Evolutionary conservation across 352 stramenopile genomes (phyloP).

Genomic region (Phytophthora crassamura): DNA sequence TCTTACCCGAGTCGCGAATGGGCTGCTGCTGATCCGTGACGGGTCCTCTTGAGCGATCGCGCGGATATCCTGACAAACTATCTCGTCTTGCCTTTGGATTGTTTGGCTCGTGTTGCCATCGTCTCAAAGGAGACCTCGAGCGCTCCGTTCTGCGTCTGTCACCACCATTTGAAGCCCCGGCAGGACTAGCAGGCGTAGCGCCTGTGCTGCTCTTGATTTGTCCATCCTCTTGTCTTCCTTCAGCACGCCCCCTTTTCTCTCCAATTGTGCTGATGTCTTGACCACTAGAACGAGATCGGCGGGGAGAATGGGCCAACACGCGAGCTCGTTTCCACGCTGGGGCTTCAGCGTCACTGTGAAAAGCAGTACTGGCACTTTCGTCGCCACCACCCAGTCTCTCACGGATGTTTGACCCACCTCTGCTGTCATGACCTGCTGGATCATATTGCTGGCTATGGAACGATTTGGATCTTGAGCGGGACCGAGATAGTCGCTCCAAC

Average conservation of each 20-base stretch:
- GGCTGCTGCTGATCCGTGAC: constrained; percentile 11
- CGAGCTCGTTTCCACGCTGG: constrained; percentile 15
- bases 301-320: background rate
- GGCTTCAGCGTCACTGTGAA: constrained; percentile 2
- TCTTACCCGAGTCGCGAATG: background rate
- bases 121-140: constrained; percentile 7
- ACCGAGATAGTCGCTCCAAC: constrained; percentile 24
- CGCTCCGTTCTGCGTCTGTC: background rate
- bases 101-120: constrained; percentile 15
- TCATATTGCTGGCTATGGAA: constrained; percentile 13
- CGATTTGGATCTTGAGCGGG: constrained; percentile 24
- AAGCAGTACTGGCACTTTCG: background rate
- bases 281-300: constrained; percentile 5
- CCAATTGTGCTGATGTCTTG: background rate
- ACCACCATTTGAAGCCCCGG: background rate
- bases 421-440: background rate
- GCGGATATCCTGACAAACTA: background rate
- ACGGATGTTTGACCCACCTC: background rate
- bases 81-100: constrained; percentile 7
- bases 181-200: background rate
- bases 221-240: background rate
- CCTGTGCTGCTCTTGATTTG: background rate
- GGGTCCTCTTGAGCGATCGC: background rate
- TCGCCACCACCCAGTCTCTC: constrained; percentile 6
- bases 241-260: background rate